These are phyloP conservation scores for Casuarina cunninghamiana DNA, from an alignment of 306 rosid genomes.

Conservation along the genomic window DNA sequence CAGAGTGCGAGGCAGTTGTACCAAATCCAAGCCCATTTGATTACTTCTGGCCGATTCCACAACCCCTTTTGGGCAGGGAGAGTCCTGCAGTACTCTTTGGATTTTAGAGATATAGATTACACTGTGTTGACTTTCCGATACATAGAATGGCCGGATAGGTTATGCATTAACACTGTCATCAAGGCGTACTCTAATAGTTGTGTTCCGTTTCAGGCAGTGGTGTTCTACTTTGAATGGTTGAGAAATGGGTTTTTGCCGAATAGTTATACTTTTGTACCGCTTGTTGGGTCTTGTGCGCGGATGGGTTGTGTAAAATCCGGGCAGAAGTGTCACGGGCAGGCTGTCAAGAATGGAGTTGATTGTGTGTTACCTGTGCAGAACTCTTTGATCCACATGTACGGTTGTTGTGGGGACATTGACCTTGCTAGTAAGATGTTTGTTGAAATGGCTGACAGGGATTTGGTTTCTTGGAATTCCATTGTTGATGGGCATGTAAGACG, in stretches of 20 bases:
- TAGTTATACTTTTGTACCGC: constrained; percentile 57
- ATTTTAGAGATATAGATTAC: constrained; percentile 44
- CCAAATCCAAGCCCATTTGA: constrained; percentile 62
- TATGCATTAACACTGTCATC: constrained; percentile 56
- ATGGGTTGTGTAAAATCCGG: constrained; percentile 49
- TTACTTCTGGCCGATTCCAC: constrained; percentile 40
- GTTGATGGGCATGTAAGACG: constrained; percentile 30
- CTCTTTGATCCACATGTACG: constrained; percentile 68
- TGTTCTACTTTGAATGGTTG: constrained; percentile 49
- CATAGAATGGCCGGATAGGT: constrained; percentile 39
- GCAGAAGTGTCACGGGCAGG: constrained; percentile 57
- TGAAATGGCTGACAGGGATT: constrained; percentile 42
- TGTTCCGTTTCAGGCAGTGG: constrained; percentile 35
- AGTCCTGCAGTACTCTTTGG: constrained; percentile 51
- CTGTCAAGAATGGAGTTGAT: constrained; percentile 58
- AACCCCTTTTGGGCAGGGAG: constrained; percentile 61
- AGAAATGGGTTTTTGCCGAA: constrained; percentile 45
- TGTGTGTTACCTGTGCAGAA: constrained; percentile 50
- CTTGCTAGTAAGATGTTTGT: constrained; percentile 53
- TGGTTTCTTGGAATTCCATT: constrained; percentile 73
- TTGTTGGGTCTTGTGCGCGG: constrained; percentile 50
- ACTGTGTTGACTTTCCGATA: constrained; percentile 40
- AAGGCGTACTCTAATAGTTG: constrained; percentile 49
- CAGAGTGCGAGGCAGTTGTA: constrained; percentile 37
- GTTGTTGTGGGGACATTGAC: constrained; percentile 40